These are phyloP conservation scores for Evernia prunastri DNA, from an alignment of 495 filamentous ascomycete species.

Conservation along the genomic window DNA sequence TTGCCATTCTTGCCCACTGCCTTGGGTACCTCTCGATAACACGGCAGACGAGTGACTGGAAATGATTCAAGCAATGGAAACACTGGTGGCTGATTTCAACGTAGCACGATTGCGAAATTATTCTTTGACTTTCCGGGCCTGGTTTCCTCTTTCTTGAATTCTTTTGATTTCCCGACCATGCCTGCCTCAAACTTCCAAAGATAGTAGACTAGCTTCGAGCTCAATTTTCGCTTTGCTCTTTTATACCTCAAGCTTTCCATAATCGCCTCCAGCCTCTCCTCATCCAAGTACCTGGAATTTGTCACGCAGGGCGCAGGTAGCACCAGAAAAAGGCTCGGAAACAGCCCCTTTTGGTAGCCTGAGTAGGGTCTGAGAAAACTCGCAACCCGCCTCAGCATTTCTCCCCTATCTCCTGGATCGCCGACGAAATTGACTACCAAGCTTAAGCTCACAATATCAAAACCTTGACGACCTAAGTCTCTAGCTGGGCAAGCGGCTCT, in stretches of 20 bases:
- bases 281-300: constrained; percentile 87
- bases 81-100: constrained; percentile 16
- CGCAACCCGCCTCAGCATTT: constrained; percentile 76
- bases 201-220: constrained; percentile 81
- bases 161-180: constrained; percentile 29
- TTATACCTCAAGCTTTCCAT: constrained; percentile 72
- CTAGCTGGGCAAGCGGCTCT: constrained; percentile 59
- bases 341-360: constrained; percentile 28
- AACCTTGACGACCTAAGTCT: constrained; percentile 48
- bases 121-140: constrained; percentile 69
- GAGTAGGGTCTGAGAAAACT: constrained; percentile 50
- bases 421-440: constrained; percentile 94
- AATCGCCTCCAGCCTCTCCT: constrained; percentile 61
- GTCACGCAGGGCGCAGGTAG: constrained; percentile 80
- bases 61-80: not conserved
- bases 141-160: constrained; percentile 65
- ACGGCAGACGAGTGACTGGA: not conserved
- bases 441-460: constrained; percentile 89
- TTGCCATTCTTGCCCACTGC: not conserved
- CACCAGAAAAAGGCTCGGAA: constrained; percentile 86
- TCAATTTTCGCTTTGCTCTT: constrained; percentile 58
- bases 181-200: constrained; percentile 56
- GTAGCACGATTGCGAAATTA: constrained; percentile 77
- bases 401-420: constrained; percentile 62
- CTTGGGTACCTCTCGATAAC: not conserved